Evolutionary conservation across 2,329 filamentous ascomycete genomes (phyloP).

Genomic region (Scytalidium lignicola): DNA sequence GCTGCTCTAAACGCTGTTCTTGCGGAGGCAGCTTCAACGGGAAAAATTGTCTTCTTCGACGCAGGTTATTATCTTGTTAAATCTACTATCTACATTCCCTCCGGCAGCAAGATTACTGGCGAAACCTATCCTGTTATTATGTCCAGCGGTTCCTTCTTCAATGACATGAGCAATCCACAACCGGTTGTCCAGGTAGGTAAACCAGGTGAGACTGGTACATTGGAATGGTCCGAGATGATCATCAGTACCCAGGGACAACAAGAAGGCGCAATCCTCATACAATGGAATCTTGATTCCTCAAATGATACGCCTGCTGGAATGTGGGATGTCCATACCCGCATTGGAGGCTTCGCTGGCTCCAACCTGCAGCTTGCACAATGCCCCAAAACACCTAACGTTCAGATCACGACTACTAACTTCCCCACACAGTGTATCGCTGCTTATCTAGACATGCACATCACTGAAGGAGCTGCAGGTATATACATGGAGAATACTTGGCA

Average conservation of each 20-base stretch:
- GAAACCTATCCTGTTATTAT: conserved; percentile 38
- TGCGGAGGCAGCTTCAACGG: conserved; percentile 39
- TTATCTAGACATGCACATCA: conserved; percentile 30
- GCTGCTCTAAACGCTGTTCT: conserved; percentile 53
- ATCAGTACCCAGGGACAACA: conserved; percentile 45
- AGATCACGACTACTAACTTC: conserved; percentile 30
- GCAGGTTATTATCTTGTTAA: conserved; percentile 50
- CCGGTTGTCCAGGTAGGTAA: conserved; percentile 48
- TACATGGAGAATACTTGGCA: conserved; percentile 46
- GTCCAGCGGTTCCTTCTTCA: conserved; percentile 37
- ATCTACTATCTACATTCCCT: conserved; percentile 40
- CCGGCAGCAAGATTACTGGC: conserved; percentile 34
- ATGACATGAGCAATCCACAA: conserved; percentile 35
- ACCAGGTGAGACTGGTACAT: conserved; percentile 47
- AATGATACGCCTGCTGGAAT: conserved; percentile 52
- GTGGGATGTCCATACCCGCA: conserved; percentile 38
- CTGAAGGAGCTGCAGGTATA: conserved; percentile 33
- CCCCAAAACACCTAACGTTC: conserved; percentile 60
- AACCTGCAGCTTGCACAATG: conserved; percentile 37
- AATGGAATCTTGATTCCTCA: conserved; percentile 51
- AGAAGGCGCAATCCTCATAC: conserved; percentile 57
- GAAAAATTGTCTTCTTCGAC: conserved; percentile 51
- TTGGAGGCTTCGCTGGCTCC: conserved; percentile 44
- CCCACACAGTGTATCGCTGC: conserved; percentile 30
- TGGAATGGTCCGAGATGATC: conserved; percentile 61